Conservation (phyloP, 1,284 basidiomycete genomes). For the Dichomitus squalens region DNA sequence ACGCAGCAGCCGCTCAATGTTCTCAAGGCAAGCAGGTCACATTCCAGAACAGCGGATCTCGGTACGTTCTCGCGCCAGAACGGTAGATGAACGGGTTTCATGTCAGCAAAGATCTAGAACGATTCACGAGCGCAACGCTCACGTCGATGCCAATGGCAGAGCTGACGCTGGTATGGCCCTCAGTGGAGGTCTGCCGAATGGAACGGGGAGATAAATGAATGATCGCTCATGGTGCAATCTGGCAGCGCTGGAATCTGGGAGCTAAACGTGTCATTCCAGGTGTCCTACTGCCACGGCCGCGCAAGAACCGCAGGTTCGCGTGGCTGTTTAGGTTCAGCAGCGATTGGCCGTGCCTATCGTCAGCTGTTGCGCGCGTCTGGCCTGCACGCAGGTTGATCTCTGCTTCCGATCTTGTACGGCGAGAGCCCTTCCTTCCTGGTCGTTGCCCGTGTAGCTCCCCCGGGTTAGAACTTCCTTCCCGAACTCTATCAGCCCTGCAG, state of each 20-base stretch:
- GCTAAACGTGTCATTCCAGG: slow-evolving; percentile 1
- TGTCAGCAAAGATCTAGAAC: neutral
- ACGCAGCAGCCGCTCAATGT: neutral
- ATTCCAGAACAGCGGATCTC: neutral
- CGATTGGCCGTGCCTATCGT: slow-evolving; percentile 12
- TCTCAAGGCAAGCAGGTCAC: neutral
- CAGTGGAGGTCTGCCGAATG: neutral
- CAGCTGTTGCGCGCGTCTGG: slow-evolving; percentile 12
- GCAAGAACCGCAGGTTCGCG: neutral
- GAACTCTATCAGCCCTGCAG: slow-evolving; percentile 14
- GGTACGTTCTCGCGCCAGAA: slow-evolving; percentile 3
- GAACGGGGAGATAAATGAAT: slow-evolving; percentile 6
- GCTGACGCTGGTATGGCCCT: neutral
- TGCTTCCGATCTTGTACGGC: slow-evolving; percentile 5
- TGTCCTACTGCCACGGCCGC: neutral
- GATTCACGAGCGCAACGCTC: neutral
- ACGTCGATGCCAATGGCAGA: neutral
- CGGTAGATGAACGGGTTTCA: slow-evolving; percentile 2
- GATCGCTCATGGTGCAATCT: neutral
- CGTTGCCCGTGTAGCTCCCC: slow-evolving; percentile 9
- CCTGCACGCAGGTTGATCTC: slow-evolving; percentile 16
- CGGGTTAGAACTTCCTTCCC: slow-evolving; percentile 10
- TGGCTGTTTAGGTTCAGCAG: slow-evolving; percentile 8
- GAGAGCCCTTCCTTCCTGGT: slow-evolving; percentile 2
- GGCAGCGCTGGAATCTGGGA: neutral